A percentile compares a stretch with the other conserved stretches of the same genome.
These are phyloP conservation scores for Fagopyrum homotropicum DNA, from an alignment of 148 eudicot species.

Conservation along the genomic window DNA sequence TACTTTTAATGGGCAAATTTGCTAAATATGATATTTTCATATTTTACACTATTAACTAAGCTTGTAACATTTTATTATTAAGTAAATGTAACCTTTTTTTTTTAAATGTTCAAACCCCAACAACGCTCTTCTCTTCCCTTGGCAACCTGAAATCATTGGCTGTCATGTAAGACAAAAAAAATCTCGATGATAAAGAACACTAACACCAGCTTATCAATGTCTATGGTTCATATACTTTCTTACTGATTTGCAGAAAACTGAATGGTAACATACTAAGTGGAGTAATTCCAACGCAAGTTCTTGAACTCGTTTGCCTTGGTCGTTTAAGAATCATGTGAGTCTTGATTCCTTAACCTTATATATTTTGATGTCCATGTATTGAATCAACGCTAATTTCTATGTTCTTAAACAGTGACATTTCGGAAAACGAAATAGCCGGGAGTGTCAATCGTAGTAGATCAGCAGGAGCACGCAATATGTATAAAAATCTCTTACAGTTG, in stretches of 20 bases:
- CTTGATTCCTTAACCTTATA: not conserved
- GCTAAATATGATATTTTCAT: too few species aligned
- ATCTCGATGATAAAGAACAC: not conserved
- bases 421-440: not conserved
- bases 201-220: not conserved
- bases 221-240: not conserved
- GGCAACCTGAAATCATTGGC: constrained; percentile 3
- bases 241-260: not conserved
- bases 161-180: not conserved
- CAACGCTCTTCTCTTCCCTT: not conserved
- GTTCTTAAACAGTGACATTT: not conserved
- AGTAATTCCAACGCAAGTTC: not conserved
- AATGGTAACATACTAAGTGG: not conserved
- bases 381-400: not conserved
- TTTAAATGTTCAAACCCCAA: too few species aligned
- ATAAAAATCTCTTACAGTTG: not conserved
- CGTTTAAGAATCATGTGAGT: not conserved
- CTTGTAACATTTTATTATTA: too few species aligned
- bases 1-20: too few species aligned
- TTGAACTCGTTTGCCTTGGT: not conserved
- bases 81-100: too few species aligned
- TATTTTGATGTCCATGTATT: not conserved
- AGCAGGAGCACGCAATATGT: not conserved
- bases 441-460: not conserved
- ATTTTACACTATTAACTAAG: too few species aligned